Base-by-base conservation (phyloP, 164 flowering plant species). In the Vitis rotundifolia region DNA sequence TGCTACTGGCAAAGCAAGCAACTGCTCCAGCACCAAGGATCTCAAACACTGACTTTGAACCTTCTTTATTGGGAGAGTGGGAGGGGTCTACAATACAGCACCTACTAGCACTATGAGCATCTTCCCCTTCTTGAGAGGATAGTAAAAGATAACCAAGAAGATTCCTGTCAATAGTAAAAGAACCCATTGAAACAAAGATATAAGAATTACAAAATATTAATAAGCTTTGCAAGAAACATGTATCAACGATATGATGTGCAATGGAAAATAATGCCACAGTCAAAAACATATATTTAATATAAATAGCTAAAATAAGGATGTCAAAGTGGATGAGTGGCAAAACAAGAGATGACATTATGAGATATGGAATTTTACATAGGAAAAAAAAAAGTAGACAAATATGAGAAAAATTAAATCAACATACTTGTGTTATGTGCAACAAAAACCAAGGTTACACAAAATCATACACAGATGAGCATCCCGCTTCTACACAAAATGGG, bases 111-210 rank as follows among this genome's bases (percentile, higher is more conserved):
- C 66, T 59, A 58, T 84, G 93, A 53, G 73, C 37, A 57, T 77
- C 80, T 26, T 77, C 71, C 83, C 85, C 75, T 68, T 78, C 88
- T 70, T 86, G 82, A 73, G 82, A 77, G 14, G 73, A 80, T 69
- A 92, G 65, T 75, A 89, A 78, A 66, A 94, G 84, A 77, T 84
- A 83, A 70, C 94, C 84, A 63, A 94, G 92, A 53, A 87, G 82
- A 71, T 88, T 91, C 87, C 98, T 94, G 94, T 64, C 59, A 76
- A 68, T 61, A 47, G 57, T 75, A 48, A 78, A 72, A 60, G 14
- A 66, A 76, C 14, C 9, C 29, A 64, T 26, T n/a, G 28, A 62
- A 72, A 29, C 11, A 3, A 53, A 13, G 7, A 64, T 26, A 44
- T 47, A 58, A 59, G 12, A 49, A 48, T 22, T 9, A 31, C 9